These are phyloP conservation scores for Eucalyptus caleyi DNA, from an alignment of 345 rosid genomes.

Conservation along the genomic window DNA sequence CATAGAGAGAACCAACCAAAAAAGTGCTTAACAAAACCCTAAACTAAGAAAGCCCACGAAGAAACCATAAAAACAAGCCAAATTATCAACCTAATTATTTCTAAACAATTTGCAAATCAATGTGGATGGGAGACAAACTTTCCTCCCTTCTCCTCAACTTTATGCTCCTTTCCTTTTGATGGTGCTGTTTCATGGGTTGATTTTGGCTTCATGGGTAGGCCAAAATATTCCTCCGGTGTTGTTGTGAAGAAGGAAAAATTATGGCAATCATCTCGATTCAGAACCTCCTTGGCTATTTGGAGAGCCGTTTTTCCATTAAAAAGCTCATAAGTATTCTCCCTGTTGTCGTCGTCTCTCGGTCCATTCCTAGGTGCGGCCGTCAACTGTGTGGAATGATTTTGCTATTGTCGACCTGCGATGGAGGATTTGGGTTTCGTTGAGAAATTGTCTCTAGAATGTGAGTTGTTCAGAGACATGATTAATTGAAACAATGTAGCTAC, in stretches of 20 bases:
- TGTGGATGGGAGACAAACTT: neutral
- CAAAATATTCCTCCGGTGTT: neutral
- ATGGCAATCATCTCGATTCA: neutral
- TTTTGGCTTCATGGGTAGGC: neutral
- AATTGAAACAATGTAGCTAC: too few species aligned
- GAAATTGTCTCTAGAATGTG: neutral
- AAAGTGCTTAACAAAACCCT: too few species aligned
- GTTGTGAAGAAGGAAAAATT: neutral
- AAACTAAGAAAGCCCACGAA: too few species aligned
- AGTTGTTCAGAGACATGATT: too few species aligned
- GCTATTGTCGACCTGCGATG: neutral
- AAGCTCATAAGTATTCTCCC: neutral
- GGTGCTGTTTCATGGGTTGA: neutral
- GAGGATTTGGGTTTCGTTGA: neutral
- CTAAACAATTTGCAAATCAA: neutral
- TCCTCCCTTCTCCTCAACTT: neutral
- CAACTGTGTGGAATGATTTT: neutral
- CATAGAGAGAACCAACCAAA: too few species aligned
- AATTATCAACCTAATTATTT: neutral
- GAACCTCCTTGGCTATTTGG: neutral
- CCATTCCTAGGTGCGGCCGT: neutral
- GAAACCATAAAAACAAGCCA: neutral
- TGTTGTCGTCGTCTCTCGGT: rapidly evolving
- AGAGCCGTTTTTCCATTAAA: neutral
- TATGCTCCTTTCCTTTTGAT: neutral